phyloP scores from a whole-genome alignment of 108 stramenopile species.

The Stephanodiscus triporus region DNA sequence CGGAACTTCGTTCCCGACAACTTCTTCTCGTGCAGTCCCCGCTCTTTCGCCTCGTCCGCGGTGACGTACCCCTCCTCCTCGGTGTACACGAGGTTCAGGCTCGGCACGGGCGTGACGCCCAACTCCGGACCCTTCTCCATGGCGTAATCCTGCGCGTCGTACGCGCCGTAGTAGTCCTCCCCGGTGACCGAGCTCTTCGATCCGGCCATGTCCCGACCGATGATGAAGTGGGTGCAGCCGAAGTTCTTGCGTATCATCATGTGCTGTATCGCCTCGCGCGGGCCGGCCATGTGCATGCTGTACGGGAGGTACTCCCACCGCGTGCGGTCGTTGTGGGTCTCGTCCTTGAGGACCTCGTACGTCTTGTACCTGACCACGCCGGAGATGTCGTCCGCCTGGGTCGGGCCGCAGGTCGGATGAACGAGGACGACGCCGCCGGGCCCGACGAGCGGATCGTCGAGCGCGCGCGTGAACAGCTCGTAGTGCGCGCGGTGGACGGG shows the following conservation, averaged over 20 bases:
- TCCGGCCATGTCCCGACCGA: slow-evolving; percentile 99
- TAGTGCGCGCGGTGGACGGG: slow-evolving; percentile 99
- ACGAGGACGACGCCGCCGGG: slow-evolving; percentile 94
- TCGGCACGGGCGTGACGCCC: slow-evolving; percentile 93
- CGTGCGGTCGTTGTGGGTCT: slow-evolving; percentile 94
- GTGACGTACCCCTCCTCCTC: slow-evolving; percentile 98
- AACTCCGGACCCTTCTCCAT: slow-evolving; percentile 84
- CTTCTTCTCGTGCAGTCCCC: slow-evolving; percentile 85
- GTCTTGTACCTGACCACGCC: slow-evolving; percentile 96
- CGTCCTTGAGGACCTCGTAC: slow-evolving; percentile 96
- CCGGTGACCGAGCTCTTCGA: slow-evolving; percentile 95
- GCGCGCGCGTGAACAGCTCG: slow-evolving; percentile 98
- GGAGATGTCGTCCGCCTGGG: slow-evolving; percentile 97
- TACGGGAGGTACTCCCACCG: slow-evolving; percentile 98
- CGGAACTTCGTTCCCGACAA: slow-evolving; percentile 99
- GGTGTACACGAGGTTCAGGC: slow-evolving; percentile 97
- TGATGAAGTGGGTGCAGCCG: slow-evolving; percentile 99
- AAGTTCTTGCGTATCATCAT: slow-evolving; percentile 99
- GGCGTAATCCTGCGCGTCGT: slow-evolving; percentile 98
- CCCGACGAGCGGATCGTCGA: slow-evolving; percentile 93
- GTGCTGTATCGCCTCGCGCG: slow-evolving; percentile 99
- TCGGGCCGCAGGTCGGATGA: slow-evolving; percentile 99
- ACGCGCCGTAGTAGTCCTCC: slow-evolving; percentile 99
- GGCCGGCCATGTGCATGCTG: slow-evolving; percentile 99
- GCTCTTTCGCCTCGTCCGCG: slow-evolving; percentile 94